Base-by-base conservation (phyloP, 2,329 filamentous ascomycete genomes). In the Pseudogymnoascus sp. region DNA sequence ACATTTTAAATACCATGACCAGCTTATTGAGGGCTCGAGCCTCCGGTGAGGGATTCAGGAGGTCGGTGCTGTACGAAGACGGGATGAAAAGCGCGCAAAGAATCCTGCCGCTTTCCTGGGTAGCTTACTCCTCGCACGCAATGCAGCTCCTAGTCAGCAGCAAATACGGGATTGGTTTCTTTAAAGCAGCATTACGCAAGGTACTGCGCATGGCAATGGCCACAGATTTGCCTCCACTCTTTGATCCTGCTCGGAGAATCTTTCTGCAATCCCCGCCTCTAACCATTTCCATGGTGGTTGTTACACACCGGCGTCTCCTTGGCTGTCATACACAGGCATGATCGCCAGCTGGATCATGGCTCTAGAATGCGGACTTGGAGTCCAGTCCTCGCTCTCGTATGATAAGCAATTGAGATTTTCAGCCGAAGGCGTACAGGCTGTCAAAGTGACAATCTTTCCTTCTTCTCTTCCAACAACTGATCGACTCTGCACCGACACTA, bases 331-430 rank as follows among this genome's bases (percentile, higher is more conserved):
- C 25, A 18, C n/a, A 33, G 47, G 12, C 9, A 33, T 53, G 47
- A 53, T 53, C 47, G 47, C 7, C 47, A 53, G 47, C 9, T 53
- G 7, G 47, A 28, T n/a, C 8, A 5, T 18, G 18, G 47, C n/a
- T 53, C n/a, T 33, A 9, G 28, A 53, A 33, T 33, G 47, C 28
- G n/a, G 25, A 53, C 30, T 33, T 53, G 28, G 28, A 53, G n/a
- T 53, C 25, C 9, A 33, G 25, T 18, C 47, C 47, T 53, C 25
- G 9, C 47, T 18, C n/a, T 53, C n/a, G 28, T 15, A 53, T 33
- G 30, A 53, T 33, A 53, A 53, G 47, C 47, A 53, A 53, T 20
- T 20, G 47, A 33, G 47, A 53, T 53, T 53, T 53, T n/a, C 47
- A 18, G 9, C 25, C n/a, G n/a, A 53, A 53, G 47, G 9, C 4